A percentile compares a stretch with the other conserved stretches of the same genome.
These are phyloP conservation scores for Cladosporium sphaerospermum DNA, from an alignment of 2,329 filamentous ascomycete genomes.

Conservation along the genomic window DNA sequence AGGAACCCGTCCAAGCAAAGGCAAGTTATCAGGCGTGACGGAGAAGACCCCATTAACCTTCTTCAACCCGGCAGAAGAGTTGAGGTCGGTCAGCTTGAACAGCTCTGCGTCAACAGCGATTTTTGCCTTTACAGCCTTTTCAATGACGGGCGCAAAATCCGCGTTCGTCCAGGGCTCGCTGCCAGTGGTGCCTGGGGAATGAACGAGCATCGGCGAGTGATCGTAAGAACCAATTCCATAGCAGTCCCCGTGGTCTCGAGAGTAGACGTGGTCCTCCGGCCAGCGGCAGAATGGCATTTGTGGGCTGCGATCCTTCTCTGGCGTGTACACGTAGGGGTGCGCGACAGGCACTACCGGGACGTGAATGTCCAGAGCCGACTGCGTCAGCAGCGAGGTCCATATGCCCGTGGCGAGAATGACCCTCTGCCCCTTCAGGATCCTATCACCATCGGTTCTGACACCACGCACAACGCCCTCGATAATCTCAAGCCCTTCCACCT, in stretches of 20 bases:
- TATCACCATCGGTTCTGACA: not conserved
- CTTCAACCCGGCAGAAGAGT: not conserved
- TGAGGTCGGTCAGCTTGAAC: not conserved
- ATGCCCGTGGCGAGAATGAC: conserved; percentile 21
- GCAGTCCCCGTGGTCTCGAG: conserved; percentile 29
- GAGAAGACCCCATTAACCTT: conserved; percentile 30
- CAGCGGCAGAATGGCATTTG: conserved; percentile 29
- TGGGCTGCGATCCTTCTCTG: conserved; percentile 10
- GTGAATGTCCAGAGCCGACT: conserved; percentile 14
- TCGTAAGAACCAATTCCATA: conserved; percentile 33
- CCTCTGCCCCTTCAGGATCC: not conserved
- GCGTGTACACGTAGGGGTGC: conserved; percentile 33
- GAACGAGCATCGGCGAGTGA: conserved; percentile 23
- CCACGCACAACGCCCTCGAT: not conserved
- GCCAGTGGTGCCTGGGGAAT: conserved; percentile 23
- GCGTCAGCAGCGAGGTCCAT: conserved; percentile 22
- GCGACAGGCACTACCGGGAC: conserved; percentile 31
- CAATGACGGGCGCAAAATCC: not conserved
- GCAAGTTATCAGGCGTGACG: conserved; percentile 32
- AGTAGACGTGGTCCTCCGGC: conserved; percentile 32
- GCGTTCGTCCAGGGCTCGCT: not conserved
- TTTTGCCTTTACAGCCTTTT: not conserved
- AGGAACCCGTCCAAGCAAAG: conserved; percentile 27
- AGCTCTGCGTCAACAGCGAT: not conserved
- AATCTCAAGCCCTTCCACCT: not conserved